phyloP scores from a whole-genome alignment of 2,329 filamentous ascomycete genomes.

The Botrytis fabae region DNA sequence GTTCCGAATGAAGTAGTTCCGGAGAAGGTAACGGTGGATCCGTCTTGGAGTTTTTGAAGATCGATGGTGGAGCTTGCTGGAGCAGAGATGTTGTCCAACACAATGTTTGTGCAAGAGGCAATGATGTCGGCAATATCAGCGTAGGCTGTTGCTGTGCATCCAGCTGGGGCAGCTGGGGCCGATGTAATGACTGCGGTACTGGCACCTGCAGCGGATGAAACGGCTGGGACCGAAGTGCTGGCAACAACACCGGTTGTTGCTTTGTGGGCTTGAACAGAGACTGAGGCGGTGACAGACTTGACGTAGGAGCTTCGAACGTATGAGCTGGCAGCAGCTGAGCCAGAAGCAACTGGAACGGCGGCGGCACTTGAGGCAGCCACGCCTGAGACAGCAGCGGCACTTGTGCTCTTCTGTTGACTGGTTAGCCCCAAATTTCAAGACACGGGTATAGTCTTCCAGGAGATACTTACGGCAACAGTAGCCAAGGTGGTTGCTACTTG shows the following conservation, averaged over 20 bases:
- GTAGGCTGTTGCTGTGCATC: conserved; percentile 56
- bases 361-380: background rate
- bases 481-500: conserved; percentile 6
- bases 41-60: conserved; percentile 44
- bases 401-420: background rate
- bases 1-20: conserved; percentile 67
- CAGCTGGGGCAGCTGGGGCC: background rate
- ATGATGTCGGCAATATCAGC: conserved; percentile 43
- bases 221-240: background rate
- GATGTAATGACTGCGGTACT: background rate
- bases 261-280: background rate
- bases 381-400: background rate
- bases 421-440: background rate
- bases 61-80: conserved; percentile 45
- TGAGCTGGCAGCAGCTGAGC: background rate
- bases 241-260: background rate
- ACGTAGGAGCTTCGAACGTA: background rate
- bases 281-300: background rate
- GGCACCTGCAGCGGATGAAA: background rate
- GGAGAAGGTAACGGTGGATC: conserved; percentile 57
- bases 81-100: conserved; percentile 44
- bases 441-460: too few relatives aligned
- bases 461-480: background rate
- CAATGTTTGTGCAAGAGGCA: conserved; percentile 46
- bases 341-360: background rate